Evolutionary conservation across 2,329 filamentous ascomycete species (phyloP), one percentile per base, ranked within the genome.

Genomic region (Harringtonia lauricola): DNA sequence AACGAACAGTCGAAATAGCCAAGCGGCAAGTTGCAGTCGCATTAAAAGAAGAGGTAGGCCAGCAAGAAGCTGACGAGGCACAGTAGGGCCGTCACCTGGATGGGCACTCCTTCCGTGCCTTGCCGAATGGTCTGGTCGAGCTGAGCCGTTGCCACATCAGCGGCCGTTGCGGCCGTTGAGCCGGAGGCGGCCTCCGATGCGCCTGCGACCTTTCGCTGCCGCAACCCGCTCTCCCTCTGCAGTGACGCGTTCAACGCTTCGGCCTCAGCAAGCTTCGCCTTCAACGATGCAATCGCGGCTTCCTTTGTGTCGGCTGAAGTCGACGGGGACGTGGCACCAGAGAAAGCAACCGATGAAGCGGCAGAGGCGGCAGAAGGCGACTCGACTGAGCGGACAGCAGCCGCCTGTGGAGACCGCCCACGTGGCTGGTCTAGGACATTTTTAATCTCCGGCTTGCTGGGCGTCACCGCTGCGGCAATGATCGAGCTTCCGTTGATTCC

Each of bases 41-140:
- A 24, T 72, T 80, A 98, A 65, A 98, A 98, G 71, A 98, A 88
- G 64, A 96, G 78, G 66, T 95, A 98, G 44, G 88, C 92, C 54
- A 96, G 75, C 58, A 98, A 65, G 68, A 98, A 98, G 70, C 86
- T 89, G 51, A 94, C 56, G 55, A 98, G 70, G 60, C 89, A 95
- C 36, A 98, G 68, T 19, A 79, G 70, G 19, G 92, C 90, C 36
- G 86, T 86, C 49, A 90, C 76, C 61, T 90, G 83, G 40, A 98
- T 78, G 1, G 92, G 81, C 4, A 98, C 90, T 19, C 92, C 90
- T 54, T 88, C 79, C 52, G 64, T 80, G 60, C 62, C 75, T 53
- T 65, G 72, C 58, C 67, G 71, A 49, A 67, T 68, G 54, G 70
- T 71, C 56, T 75, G 76, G 51, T 71, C 71, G 49, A 67, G 66